These are phyloP conservation scores for Blastobotrys terrestris DNA, from an alignment of 805 yeast genomes.

Conservation along the genomic window DNA sequence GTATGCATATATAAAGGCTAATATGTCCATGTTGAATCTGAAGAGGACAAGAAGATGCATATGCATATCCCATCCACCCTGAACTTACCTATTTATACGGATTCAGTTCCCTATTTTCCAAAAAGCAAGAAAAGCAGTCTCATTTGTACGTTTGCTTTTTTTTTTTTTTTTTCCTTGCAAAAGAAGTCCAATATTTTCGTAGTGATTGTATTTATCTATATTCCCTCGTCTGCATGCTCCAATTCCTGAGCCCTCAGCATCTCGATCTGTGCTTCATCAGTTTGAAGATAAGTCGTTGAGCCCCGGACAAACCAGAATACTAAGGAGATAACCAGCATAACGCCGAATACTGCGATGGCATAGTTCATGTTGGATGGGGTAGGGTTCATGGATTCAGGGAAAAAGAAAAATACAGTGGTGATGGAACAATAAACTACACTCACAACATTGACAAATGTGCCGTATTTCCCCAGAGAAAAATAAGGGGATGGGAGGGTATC, in stretches of 20 bases:
- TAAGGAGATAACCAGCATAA: constrained; percentile 14
- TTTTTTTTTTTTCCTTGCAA: no score
- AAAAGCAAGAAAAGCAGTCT: no score
- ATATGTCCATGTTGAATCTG: no score
- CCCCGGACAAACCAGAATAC: constrained; percentile 14
- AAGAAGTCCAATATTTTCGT: no score
- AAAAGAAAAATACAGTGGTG: constrained; percentile 18
- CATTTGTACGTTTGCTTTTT: no score
- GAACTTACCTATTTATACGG: no score
- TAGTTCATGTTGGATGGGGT: constrained; percentile 45
- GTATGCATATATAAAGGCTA: no score
- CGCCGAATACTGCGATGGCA: constrained; percentile 53
- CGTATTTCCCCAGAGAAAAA: constrained; percentile 19
- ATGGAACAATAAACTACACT: constrained; percentile 13
- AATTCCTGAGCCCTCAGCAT: neutral
- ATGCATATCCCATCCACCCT: no score
- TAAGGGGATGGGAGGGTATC: constrained; percentile 20
- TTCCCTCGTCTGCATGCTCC: neutral
- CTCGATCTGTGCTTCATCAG: constrained; percentile 4
- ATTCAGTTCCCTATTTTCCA: no score
- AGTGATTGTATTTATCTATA: neutral
- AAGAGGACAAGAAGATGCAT: no score
- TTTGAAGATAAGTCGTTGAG: constrained; percentile 17
- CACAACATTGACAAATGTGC: constrained; percentile 15
- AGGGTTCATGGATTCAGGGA: constrained; percentile 29